Percentiles rank a stretch among this genome's conserved stretches.
phyloP scores from a whole-genome alignment of 768 basidiomycete genomes.

The Leccinum subtestaceum region DNA sequence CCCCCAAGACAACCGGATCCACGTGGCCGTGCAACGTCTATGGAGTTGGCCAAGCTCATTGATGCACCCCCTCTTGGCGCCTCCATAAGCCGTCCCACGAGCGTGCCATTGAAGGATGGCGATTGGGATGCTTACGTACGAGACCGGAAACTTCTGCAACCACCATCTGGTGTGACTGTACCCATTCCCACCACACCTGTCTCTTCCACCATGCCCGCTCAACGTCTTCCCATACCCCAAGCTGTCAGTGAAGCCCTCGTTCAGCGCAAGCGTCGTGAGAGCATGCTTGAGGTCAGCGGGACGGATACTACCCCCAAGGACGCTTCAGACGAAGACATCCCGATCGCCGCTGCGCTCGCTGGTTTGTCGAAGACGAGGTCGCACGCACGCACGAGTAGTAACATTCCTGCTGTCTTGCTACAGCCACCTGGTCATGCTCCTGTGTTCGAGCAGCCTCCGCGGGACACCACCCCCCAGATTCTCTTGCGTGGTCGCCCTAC shows the following conservation, averaged over 20 bases:
- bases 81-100: conserved; percentile 65
- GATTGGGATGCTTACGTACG: conserved; percentile 87
- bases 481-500: conserved; percentile 20
- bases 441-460: conserved; percentile 21
- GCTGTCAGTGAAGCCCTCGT: conserved; percentile 76
- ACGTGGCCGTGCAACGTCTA: conserved; percentile 65
- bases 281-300: conserved; percentile 49
- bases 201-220: conserved; percentile 33
- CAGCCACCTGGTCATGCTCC: conserved; percentile 33
- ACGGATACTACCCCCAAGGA: conserved; percentile 33
- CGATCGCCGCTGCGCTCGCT: conserved; percentile 27
- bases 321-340: conserved; percentile 34
- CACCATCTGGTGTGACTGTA: conserved; percentile 75
- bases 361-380: conserved; percentile 12
- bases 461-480: conserved; percentile 22
- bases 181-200: conserved; percentile 66
- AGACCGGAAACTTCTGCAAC: conserved; percentile 81
- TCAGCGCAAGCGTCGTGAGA: conserved; percentile 70
- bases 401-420: conserved; percentile 28
- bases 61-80: conserved; percentile 45
- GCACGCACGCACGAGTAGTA: conserved; percentile 17
- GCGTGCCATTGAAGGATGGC: conserved; percentile 66
- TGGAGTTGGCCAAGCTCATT: conserved; percentile 58
- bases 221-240: conserved; percentile 56
- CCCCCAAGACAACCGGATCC: conserved; percentile 70